Base-by-base conservation (phyloP, 805 yeast species). In the Diddensiella santjacobensis region DNA sequence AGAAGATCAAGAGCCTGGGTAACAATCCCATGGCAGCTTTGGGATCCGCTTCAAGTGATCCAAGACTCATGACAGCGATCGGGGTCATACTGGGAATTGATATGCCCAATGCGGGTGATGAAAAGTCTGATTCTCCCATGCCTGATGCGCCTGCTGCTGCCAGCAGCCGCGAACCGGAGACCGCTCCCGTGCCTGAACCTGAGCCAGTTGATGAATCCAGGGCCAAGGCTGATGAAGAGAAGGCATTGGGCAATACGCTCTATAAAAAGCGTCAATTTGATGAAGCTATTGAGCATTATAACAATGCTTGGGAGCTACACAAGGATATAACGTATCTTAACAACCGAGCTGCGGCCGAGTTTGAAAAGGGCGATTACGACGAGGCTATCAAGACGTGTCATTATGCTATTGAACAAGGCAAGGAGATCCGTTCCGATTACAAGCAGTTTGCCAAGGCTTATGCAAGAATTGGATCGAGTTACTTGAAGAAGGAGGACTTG, bases 311-410 rank as follows among this genome's bases (percentile, higher is more conserved):
- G 85, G 84, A 82, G 29, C 65, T 81, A 18, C 69, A 74, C 70
- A 77, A 81, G 62, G 98, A 93, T 65, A 87, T 91, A 62, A 91
- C 98, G 0, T 93, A 85, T 66, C 76, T 93, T 66, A 93, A 95
- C 74, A 93, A 93, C 75, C 81, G 95, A 62, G 93, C 99, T 35
- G 98, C 99, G 49, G 99, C 99, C 29, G 96, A 93, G 70, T 93
- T 70, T 63, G 99, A 93, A 71, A 88, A 90, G 68, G 96, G 93
- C 53, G 96, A 89, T 62, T 86, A 78, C 61, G 96, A 89, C 49
- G 70, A 82, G 8, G 90, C 96, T 36, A 86, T 93, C 56, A 70
- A 75, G 51, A 87, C 97, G 3, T 84, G 96, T 67, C 71, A 79
- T 58, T 69, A 70, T 43, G 98, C 99, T 22, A 78, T 91, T 54